Conservation (phyloP, 169 alveolate genomes). For the Eimeria necatrix region DNA sequence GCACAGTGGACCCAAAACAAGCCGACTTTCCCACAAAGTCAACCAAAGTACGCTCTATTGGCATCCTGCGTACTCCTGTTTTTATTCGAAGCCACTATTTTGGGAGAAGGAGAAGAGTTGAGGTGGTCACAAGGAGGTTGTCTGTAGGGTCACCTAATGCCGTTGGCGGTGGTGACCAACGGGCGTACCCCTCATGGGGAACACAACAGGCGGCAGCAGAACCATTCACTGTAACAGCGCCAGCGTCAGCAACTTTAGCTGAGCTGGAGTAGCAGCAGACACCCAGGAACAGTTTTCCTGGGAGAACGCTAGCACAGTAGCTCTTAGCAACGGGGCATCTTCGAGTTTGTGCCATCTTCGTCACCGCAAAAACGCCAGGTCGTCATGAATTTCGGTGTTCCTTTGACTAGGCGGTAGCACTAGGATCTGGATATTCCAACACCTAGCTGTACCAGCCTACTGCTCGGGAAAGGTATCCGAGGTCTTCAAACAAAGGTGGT, state of each 20-base stretch:
- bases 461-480: neutral
- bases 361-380: neutral
- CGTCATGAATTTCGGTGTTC: slow-evolving; percentile 61
- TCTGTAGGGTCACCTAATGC: neutral
- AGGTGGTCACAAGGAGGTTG: neutral
- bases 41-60: neutral
- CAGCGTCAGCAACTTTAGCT: slow-evolving; percentile 51
- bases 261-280: slow-evolving; percentile 66
- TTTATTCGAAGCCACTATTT: neutral
- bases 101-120: neutral
- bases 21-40: neutral
- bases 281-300: slow-evolving; percentile 64
- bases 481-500: slow-evolving; percentile 42
- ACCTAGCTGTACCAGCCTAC: slow-evolving; percentile 3
- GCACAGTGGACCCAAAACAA: neutral
- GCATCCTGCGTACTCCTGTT: too few species aligned
- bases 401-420: slow-evolving; percentile 30
- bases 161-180: neutral
- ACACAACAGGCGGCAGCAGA: slow-evolving; percentile 42
- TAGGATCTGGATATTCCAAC: neutral
- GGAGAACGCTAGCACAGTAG: slow-evolving; percentile 40
- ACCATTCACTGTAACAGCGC: neutral
- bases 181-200: slow-evolving; percentile 53
- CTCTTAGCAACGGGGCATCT: neutral
- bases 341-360: slow-evolving; percentile 1